A percentile compares a stretch with the other conserved stretches of the same genome.
Evolutionary conservation across 306 rosid genomes (phyloP).

Genomic region (Rubus idaeus): DNA sequence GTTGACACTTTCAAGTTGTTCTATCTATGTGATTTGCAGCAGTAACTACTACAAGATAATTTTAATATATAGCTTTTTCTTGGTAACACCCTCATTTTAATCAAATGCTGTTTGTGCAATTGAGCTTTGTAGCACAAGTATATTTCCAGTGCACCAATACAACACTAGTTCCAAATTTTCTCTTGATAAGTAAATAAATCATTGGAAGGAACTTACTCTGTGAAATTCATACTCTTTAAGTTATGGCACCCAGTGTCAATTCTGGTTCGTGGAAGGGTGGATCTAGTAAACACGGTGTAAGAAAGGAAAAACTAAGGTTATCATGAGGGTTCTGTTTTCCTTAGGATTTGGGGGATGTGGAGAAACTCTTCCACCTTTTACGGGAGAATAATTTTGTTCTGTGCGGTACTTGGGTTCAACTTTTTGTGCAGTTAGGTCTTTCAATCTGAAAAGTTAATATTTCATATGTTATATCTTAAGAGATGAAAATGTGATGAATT

Average conservation of each 20-base stretch:
- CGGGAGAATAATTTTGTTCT: too few relatives aligned
- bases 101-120: slow-evolving; percentile 9
- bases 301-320: not conserved
- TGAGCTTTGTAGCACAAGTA: not conserved
- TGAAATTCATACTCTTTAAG: too few relatives aligned
- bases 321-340: not conserved
- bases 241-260: too few relatives aligned
- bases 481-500: not conserved
- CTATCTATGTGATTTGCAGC: not conserved
- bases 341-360: not conserved
- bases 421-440: too few relatives aligned
- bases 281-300: too few relatives aligned
- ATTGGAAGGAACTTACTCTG: too few relatives aligned
- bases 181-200: too few relatives aligned
- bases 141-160: not conserved
- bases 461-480: not conserved
- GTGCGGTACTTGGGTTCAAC: too few relatives aligned
- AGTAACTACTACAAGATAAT: not conserved
- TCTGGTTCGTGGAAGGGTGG: too few relatives aligned
- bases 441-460: too few relatives aligned
- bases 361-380: too few relatives aligned
- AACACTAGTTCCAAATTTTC: not conserved
- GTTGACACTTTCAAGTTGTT: not conserved
- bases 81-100: not conserved
- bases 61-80: not conserved